Evolutionary conservation across 2,329 filamentous ascomycete genomes (phyloP), one percentile per base, ranked within the genome.

Genomic region (Penicillium sp.): DNA sequence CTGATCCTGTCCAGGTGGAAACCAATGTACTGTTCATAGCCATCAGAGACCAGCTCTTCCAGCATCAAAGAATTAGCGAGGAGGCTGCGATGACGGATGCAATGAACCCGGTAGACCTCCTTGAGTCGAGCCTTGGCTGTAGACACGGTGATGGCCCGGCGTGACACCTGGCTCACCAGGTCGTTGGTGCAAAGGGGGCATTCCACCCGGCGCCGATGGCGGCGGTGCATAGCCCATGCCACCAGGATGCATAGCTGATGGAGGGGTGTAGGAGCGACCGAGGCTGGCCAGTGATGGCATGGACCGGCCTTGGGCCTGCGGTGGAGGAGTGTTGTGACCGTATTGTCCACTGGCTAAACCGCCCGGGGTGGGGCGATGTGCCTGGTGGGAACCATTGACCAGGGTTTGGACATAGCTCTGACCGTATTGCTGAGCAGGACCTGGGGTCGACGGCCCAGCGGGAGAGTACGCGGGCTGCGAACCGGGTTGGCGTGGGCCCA

Each of bases 251-350:
- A 77, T 44, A 18, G 67, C 65, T 6, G 74, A 63, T 1, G 75
- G 75, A n/a, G 77, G 77, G 2, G 75, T 78, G 55, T 74, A 78
- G 9, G 77, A 73, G 39, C 76, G 71, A 14, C 68, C 72, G 24
- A 77, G 66, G 14, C 61, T 62, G 37, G 72, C 63, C 27, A 69
- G 55, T 35, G 67, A 59, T 24, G 68, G 66, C 54, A 70, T 63
- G 46, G 67, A 66, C 50, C 71, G 69, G 36, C 72, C 56, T 50
- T 70, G 69, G 14, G 60, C 64, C 40, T 71, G 68, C 3, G 75
- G 69, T 6, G 75, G 71, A n/a, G 74, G 73, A 4, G 72, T 74
- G 55, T 61, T 73, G 40, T 71, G 70, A 16, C 72, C 70, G 53
- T 75, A 76, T 22, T 70, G 67, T 6, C 58, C 68, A 24, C 70